These are phyloP conservation scores for Aurifilum marmelostoma DNA, from an alignment of 2,329 filamentous ascomycete genomes.

Conservation along the genomic window DNA sequence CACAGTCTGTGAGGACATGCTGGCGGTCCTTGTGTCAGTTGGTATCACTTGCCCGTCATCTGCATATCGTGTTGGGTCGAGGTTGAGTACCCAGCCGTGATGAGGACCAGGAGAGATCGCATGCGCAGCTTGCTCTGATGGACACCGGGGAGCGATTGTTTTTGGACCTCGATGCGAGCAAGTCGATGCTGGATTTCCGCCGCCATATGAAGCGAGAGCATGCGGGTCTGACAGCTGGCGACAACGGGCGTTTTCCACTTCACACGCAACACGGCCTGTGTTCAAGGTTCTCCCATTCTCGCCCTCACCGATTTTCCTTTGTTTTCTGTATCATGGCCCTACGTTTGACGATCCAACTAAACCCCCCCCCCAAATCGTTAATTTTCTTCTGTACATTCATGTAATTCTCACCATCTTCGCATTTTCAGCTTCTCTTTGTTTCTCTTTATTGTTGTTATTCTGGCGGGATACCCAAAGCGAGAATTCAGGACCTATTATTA, in stretches of 20 bases:
- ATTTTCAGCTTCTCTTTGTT: slow-evolving; percentile 22
- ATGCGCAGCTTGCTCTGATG: background rate
- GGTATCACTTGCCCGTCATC: slow-evolving; percentile 1
- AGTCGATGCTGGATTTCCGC: background rate
- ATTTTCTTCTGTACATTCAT: slow-evolving; percentile 27
- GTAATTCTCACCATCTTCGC: slow-evolving; percentile 28
- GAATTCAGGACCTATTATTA: slow-evolving; percentile 3
- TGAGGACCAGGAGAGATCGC: background rate
- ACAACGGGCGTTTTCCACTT: background rate
- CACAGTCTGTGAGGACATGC: slow-evolving; percentile 4
- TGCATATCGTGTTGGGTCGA: slow-evolving; percentile 7
- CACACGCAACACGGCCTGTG: slow-evolving; percentile 3
- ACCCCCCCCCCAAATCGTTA: background rate
- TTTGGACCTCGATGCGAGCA: background rate
- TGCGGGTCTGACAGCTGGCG: background rate
- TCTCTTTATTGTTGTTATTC: slow-evolving; percentile 20
- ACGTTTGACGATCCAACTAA: slow-evolving; percentile 23
- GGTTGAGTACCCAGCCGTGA: background rate
- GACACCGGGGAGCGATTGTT: background rate
- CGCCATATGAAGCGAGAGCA: background rate
- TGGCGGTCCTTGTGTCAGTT: slow-evolving; percentile 2
- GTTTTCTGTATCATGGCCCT: slow-evolving; percentile 26
- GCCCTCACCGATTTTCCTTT: slow-evolving; percentile 13
- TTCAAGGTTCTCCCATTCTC: slow-evolving; percentile 1
- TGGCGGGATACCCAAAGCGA: slow-evolving; percentile 31